Conservation (phyloP, 768 basidiomycete genomes). For the Podaxis pistillaris region DNA sequence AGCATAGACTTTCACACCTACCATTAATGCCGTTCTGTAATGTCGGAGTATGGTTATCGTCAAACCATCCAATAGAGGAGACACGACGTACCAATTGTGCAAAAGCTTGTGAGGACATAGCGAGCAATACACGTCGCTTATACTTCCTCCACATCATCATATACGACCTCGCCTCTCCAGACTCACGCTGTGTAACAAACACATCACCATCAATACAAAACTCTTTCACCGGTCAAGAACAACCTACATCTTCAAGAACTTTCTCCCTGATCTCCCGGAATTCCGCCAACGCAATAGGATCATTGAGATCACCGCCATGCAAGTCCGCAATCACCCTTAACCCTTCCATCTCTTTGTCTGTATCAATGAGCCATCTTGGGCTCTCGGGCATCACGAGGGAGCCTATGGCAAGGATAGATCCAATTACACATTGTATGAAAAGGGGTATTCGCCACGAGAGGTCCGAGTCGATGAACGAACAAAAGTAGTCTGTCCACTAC, state of each 20-base stretch:
- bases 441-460: constrained; percentile 91
- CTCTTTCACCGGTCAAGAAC: background rate
- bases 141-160: constrained; percentile 83
- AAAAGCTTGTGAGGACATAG: constrained; percentile 95
- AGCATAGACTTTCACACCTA: constrained; percentile 29
- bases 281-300: constrained; percentile 73
- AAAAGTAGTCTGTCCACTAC: constrained; percentile 94
- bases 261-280: constrained; percentile 87
- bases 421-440: constrained; percentile 86
- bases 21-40: constrained; percentile 91
- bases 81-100: constrained; percentile 76
- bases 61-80: constrained; percentile 2
- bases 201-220: background rate
- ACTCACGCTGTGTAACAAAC: constrained; percentile 52
- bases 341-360: constrained; percentile 78
- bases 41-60: background rate
- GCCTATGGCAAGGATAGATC: constrained; percentile 73
- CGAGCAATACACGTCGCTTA: constrained; percentile 82
- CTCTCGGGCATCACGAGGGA: constrained; percentile 88
- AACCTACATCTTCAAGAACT: constrained; percentile 63
- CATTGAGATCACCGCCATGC: constrained; percentile 75
- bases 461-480: constrained; percentile 83
- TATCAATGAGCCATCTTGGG: constrained; percentile 92
- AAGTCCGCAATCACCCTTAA: constrained; percentile 85
- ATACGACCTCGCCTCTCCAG: constrained; percentile 77